Conservation (phyloP, 306 rosid species). For the Datisca glomerata region DNA sequence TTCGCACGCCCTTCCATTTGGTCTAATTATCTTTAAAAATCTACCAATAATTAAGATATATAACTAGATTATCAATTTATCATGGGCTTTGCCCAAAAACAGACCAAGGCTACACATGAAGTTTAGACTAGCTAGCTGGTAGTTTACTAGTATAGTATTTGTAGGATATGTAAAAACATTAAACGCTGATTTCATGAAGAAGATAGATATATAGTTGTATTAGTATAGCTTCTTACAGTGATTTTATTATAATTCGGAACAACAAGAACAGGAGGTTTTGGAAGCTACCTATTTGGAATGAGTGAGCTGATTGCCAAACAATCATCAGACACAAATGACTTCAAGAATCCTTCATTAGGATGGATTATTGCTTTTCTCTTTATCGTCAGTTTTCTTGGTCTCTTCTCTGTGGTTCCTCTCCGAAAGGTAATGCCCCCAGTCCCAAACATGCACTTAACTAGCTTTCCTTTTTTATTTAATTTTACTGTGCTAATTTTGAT, state of each 20-base stretch:
- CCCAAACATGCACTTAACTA: background rate
- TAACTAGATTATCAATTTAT: too few relatives aligned
- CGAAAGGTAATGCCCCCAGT: constrained; percentile 20
- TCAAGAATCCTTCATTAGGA: constrained; percentile 22
- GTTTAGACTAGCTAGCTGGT: too few relatives aligned
- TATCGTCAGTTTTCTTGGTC: constrained; percentile 40
- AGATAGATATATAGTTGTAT: background rate
- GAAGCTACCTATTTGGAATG: constrained; percentile 41
- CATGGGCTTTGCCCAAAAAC: too few relatives aligned
- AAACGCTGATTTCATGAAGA: background rate
- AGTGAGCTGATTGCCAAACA: constrained; percentile 20
- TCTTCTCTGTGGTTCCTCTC: constrained; percentile 40
- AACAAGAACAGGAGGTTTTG: constrained; percentile 30
- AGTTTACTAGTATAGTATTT: too few relatives aligned
- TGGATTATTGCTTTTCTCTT: constrained; percentile 36
- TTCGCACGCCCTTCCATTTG: too few relatives aligned
- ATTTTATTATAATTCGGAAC: background rate
- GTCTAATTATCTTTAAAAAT: too few relatives aligned
- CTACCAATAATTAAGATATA: too few relatives aligned
- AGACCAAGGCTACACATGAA: too few relatives aligned
- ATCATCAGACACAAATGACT: constrained; percentile 18
- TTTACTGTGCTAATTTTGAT: background rate
- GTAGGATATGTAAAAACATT: too few relatives aligned
- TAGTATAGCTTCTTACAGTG: background rate
- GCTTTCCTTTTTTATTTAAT: background rate